A percentile compares a stretch with the other conserved stretches of the same genome.
Conservation (phyloP, 2,329 filamentous ascomycete genomes). For the Pseudocercospora macadamiae region DNA sequence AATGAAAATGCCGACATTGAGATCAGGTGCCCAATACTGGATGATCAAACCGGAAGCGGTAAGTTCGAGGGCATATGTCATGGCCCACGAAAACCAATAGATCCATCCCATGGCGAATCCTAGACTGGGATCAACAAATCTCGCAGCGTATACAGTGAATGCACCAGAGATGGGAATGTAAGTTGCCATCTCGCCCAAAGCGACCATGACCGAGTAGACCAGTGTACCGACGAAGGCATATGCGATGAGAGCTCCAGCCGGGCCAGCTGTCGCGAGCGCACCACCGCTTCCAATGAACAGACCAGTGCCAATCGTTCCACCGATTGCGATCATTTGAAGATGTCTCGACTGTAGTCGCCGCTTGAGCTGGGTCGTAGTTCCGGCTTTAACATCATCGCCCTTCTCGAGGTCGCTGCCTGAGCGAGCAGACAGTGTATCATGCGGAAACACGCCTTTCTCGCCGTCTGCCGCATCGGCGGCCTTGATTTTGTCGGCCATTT, state of each 20-base stretch:
- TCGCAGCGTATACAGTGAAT: conserved; percentile 54
- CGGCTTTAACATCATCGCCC: conserved; percentile 26
- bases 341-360: conserved; percentile 40
- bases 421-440: conserved; percentile 10
- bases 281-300: conserved; percentile 47
- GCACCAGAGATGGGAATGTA: conserved; percentile 63
- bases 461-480: conserved; percentile 11
- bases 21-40: conserved; percentile 43
- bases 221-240: conserved; percentile 50
- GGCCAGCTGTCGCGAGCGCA: conserved; percentile 44
- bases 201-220: conserved; percentile 53
- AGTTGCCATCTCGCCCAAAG: conserved; percentile 60
- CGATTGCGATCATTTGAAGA: conserved; percentile 44
- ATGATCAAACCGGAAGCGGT: conserved; percentile 45
- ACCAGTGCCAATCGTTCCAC: conserved; percentile 37
- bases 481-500: conserved; percentile 19
- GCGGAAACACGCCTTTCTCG: conserved; percentile 14
- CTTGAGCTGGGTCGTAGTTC: conserved; percentile 39
- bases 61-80: conserved; percentile 44
- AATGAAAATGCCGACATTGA: conserved; percentile 47
- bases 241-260: conserved; percentile 49
- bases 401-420: conserved; percentile 22
- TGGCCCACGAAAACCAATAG: conserved; percentile 48
- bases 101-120: conserved; percentile 55
- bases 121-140: conserved; percentile 50